Evolutionary conservation across 805 yeast genomes (phyloP).

Genomic region (Ogataea chonburiensis): DNA sequence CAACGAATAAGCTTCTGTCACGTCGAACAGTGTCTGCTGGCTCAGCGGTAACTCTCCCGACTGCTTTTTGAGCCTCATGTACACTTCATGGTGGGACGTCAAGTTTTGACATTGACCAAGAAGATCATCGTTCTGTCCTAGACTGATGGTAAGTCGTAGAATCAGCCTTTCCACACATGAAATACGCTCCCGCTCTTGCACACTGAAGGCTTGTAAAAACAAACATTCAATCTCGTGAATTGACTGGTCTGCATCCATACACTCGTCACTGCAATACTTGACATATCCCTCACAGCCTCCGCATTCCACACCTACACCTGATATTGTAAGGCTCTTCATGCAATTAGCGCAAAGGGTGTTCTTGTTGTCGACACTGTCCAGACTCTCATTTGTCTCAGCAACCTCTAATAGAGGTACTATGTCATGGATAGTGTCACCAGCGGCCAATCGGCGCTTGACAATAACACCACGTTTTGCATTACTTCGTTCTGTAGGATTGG

Average conservation of each 20-base stretch:
- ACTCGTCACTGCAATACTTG: conserved; percentile 19
- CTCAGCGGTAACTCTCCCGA: not conserved
- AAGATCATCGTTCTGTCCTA: conserved; percentile 5
- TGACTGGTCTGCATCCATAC: conserved; percentile 13
- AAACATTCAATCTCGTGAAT: conserved; percentile 21
- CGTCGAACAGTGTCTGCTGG: conserved; percentile 18
- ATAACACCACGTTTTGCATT: conserved; percentile 15
- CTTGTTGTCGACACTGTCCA: conserved; percentile 13
- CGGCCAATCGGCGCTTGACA: not conserved
- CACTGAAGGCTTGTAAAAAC: conserved; percentile 5
- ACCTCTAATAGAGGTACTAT: conserved; percentile 17
- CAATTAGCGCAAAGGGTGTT: conserved; percentile 16
- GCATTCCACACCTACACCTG: conserved; percentile 6
- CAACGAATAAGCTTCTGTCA: conserved; percentile 15
- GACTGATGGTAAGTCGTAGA: conserved; percentile 11
- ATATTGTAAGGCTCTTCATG: conserved; percentile 10
- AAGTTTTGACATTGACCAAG: conserved; percentile 19
- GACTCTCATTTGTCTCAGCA: conserved; percentile 13
- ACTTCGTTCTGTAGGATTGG: conserved; percentile 13
- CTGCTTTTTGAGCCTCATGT: conserved; percentile 8
- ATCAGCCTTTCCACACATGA: conserved; percentile 17
- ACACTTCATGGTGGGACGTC: conserved; percentile 24
- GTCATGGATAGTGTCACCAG: conserved; percentile 9
- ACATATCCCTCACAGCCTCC: conserved; percentile 14
- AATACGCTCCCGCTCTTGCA: conserved; percentile 6